Evolutionary conservation across 2,329 filamentous ascomycete genomes (phyloP), one percentile per base, ranked within the genome.

Genomic region (Fusarium clavum): DNA sequence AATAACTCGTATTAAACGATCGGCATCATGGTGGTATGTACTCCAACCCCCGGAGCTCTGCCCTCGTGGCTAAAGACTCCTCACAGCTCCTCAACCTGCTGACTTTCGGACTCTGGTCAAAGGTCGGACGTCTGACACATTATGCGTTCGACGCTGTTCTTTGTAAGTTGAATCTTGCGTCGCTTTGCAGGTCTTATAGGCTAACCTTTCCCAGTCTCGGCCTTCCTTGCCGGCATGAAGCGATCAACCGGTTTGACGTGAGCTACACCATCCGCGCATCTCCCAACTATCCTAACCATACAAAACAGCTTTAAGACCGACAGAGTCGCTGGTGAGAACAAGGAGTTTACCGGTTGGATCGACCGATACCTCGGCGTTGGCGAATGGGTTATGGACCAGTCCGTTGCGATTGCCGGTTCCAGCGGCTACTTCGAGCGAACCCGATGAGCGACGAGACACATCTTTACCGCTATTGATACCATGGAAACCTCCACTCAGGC

Each of bases 301-400:
- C 22, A 25, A 83, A 80, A 79, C 82, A 98, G 96, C 86, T 87
- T 99, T 83, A 93, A 94, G 84, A 91, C 92, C 76, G 94, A 98
- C 72, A 90, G 91, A 74, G 87, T 97, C 77, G 88, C 91, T 32
- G 85, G 86, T 79, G 93, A 97, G 62, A 95, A 90, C 81, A 92
- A 93, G 79, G 91, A 94, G 69, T 82, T 96, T 73, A 91, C 92
- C 79, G 91, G 90, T 77, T 98, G 94, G 94, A 89, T 98, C 73
- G 92, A 95, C 77, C 95, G 92, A 79, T 98, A 98, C 81, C 90
- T 98, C 45, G 94, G 94, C 69, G 91, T 98, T 20, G 96, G 96
- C 75, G 96, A 99, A 84, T 97, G 94, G 89, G 92, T 98, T 71
- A 97, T 99, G 94, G 96, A 99, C 81, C 92, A 97, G 84, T 97